These are phyloP conservation scores for Cladorrhinum sp. DNA, from an alignment of 2,329 filamentous ascomycete genomes.

Conservation along the genomic window DNA sequence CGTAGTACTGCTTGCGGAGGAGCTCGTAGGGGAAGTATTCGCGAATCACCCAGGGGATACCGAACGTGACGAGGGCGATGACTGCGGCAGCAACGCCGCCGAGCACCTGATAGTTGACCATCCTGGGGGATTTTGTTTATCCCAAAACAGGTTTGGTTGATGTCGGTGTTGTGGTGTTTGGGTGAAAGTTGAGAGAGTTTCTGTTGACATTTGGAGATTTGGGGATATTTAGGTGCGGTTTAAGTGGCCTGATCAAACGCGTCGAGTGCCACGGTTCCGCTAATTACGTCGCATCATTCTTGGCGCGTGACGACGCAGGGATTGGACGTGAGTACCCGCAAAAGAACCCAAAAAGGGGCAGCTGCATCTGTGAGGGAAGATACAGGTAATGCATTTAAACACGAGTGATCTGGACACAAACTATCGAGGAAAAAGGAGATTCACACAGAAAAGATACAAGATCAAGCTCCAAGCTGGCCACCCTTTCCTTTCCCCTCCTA, in stretches of 20 bases:
- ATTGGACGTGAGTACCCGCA: not conserved
- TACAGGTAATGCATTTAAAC: too few species aligned
- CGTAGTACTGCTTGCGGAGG: slow-evolving; percentile 33
- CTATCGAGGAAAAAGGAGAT: too few species aligned
- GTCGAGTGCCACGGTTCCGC: not conserved
- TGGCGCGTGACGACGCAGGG: not conserved
- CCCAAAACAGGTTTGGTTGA: not conserved
- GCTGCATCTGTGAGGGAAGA: not conserved
- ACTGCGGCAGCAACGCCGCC: slow-evolving; percentile 14
- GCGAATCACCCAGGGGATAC: slow-evolving; percentile 32
- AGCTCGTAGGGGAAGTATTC: slow-evolving; percentile 38
- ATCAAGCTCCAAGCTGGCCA: too few species aligned
- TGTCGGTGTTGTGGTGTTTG: not conserved
- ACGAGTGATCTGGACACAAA: too few species aligned
- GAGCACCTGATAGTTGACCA: not conserved
- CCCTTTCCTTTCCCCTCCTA: too few species aligned
- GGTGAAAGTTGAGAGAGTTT: not conserved
- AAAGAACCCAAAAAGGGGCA: not conserved
- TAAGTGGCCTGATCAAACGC: not conserved
- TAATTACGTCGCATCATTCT: not conserved
- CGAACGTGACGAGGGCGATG: slow-evolving; percentile 13
- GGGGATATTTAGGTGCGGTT: not conserved
- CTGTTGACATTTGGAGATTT: not conserved
- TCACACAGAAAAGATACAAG: too few species aligned
- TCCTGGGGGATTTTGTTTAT: not conserved